Conservation (phyloP, 2,329 filamentous ascomycete genomes). For the Didymella segeticola region DNA sequence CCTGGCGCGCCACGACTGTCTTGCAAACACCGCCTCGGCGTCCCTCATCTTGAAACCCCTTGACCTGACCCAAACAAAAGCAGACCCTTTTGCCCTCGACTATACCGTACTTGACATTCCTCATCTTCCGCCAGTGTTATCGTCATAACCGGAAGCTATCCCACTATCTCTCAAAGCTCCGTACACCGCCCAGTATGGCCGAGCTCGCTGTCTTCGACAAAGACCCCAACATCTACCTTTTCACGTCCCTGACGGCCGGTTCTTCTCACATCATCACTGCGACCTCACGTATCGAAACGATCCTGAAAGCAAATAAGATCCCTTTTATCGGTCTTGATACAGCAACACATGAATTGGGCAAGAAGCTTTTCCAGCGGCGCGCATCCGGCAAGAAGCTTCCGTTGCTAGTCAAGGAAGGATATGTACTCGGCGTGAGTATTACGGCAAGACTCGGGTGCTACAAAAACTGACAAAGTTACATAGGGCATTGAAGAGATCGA, state of each 20-base stretch:
- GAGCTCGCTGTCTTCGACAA: conserved; percentile 55
- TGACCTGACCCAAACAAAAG: neutral
- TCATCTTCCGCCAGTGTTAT: neutral
- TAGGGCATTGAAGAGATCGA: conserved; percentile 94
- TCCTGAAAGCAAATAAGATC: conserved; percentile 91
- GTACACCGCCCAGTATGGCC: conserved; percentile 33
- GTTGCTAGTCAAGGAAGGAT: conserved; percentile 83
- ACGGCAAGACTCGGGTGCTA: neutral
- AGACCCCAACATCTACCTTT: conserved; percentile 77
- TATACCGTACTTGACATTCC: neutral
- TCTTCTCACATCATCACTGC: conserved; percentile 96
- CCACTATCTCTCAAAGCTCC: conserved; percentile 8
- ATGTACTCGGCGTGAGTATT: conserved; percentile 79
- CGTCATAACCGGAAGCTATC: neutral
- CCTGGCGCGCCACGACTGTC: conserved; percentile 13
- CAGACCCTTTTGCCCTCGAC: neutral
- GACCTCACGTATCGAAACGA: conserved; percentile 93
- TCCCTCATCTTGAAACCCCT: conserved; percentile 15
- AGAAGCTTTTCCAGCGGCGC: conserved; percentile 86
- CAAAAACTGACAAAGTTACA: conserved; percentile 6
- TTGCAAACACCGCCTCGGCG: conserved; percentile 15
- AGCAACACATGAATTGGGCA: conserved; percentile 86
- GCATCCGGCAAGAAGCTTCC: conserved; percentile 88
- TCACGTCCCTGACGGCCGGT: conserved; percentile 93
- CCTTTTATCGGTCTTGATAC: conserved; percentile 93